phyloP scores from a whole-genome alignment of 2,329 filamentous ascomycete genomes.

The Chalara sp. region DNA sequence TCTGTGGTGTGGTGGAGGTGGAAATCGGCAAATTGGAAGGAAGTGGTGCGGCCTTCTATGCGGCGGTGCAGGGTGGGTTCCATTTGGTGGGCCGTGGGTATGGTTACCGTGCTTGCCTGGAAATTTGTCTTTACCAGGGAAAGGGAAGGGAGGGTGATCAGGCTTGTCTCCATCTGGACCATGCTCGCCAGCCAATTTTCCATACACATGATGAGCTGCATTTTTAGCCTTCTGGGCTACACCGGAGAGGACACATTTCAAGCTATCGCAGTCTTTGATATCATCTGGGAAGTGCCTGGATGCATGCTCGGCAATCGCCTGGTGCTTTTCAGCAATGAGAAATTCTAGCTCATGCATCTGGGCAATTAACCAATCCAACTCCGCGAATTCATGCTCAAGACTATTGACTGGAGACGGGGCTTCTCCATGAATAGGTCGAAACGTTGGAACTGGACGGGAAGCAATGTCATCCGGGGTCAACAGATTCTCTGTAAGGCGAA shows the following conservation, averaged over 20 bases:
- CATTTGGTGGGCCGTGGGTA: slow-evolving; percentile 8
- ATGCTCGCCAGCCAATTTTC: slow-evolving; percentile 15
- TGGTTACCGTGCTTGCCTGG: slow-evolving; percentile 8
- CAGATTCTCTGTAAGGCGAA: slow-evolving; percentile 35
- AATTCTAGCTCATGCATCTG: slow-evolving; percentile 36
- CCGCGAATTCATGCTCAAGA: slow-evolving; percentile 36
- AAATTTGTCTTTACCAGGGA: slow-evolving; percentile 2
- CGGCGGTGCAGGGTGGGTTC: slow-evolving; percentile 16
- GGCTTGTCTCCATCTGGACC: neutral
- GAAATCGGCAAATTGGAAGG: slow-evolving; percentile 23
- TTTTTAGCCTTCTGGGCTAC: slow-evolving; percentile 34
- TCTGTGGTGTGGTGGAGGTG: slow-evolving; percentile 12
- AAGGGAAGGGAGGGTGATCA: neutral
- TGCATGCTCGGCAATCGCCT: slow-evolving; percentile 24
- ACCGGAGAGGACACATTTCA: slow-evolving; percentile 37
- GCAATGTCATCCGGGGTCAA: slow-evolving; percentile 24
- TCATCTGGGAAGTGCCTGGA: slow-evolving; percentile 28
- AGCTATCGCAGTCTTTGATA: slow-evolving; percentile 31
- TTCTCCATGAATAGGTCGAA: slow-evolving; percentile 2
- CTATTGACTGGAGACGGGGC: slow-evolving; percentile 16
- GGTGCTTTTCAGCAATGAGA: slow-evolving; percentile 37
- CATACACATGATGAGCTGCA: slow-evolving; percentile 28
- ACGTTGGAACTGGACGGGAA: slow-evolving; percentile 12
- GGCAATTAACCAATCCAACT: slow-evolving; percentile 36
- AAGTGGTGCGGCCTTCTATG: slow-evolving; percentile 15